Percentiles rank a stretch among this genome's conserved stretches.
Evolutionary conservation across 768 basidiomycete genomes (phyloP).

Genomic region (Aureoboletus auriporus): DNA sequence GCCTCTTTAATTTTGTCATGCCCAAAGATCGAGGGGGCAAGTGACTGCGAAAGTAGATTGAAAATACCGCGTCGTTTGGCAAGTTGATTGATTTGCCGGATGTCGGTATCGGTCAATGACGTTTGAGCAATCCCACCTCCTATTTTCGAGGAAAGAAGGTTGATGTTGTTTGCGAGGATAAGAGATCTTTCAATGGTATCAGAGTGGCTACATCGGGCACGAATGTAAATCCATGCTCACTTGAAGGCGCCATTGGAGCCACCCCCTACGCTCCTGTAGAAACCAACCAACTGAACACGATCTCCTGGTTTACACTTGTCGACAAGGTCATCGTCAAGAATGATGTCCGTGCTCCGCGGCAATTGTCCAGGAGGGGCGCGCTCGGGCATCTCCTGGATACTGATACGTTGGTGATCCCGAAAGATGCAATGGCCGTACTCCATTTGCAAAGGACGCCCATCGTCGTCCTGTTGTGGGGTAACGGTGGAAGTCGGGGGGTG

Average conservation of each 20-base stretch:
- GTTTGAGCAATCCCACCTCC: conserved; percentile 95
- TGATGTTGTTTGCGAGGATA: conserved; percentile 92
- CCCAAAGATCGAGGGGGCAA: conserved; percentile 96
- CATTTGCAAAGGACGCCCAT: conserved; percentile 80
- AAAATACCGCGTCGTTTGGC: conserved; percentile 87
- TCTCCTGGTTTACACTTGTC: conserved; percentile 98
- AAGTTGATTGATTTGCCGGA: conserved; percentile 93
- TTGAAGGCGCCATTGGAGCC: conserved; percentile 92
- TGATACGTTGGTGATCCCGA: conserved; percentile 94
- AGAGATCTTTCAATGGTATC: conserved; percentile 59
- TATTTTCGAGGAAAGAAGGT: conserved; percentile 89
- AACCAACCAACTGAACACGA: conserved; percentile 92
- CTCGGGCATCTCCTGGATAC: conserved; percentile 99
- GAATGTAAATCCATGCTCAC: conserved; percentile 40
- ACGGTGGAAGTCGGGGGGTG: conserved; percentile 82
- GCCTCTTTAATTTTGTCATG: conserved; percentile 96
- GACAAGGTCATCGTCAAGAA: conserved; percentile 93
- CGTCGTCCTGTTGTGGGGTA: conserved; percentile 89
- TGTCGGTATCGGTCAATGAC: conserved; percentile 87
- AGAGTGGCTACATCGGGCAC: conserved; percentile 10
- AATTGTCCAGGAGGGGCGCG: conserved; percentile 96
- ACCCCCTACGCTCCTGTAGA: conserved; percentile 91
- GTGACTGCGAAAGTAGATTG: conserved; percentile 83
- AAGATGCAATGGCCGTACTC: conserved; percentile 93
- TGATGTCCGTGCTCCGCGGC: conserved; percentile 93